Evolutionary conservation across 2,329 filamentous ascomycete genomes (phyloP).

Genomic region (Pseudocercospora musae): DNA sequence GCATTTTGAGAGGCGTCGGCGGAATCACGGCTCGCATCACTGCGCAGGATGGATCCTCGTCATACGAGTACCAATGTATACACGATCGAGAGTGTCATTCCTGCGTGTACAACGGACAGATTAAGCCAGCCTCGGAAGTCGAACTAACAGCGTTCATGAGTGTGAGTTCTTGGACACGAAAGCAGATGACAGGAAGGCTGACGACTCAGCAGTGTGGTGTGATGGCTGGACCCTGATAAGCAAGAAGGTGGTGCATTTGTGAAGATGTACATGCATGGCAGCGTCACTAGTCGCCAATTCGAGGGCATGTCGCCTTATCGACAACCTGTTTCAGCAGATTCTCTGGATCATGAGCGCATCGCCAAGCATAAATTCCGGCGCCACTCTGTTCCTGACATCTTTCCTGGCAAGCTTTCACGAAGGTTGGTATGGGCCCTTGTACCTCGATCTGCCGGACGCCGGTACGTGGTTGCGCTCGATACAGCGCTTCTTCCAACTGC

Average conservation of each 20-base stretch:
- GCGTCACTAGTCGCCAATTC: background rate
- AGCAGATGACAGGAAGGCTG: background rate
- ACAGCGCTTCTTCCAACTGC: background rate
- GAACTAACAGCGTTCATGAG: slow-evolving; percentile 9
- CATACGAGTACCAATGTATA: slow-evolving; percentile 6
- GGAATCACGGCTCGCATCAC: background rate
- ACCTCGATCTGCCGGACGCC: background rate
- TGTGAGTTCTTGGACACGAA: background rate
- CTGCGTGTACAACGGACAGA: slow-evolving; percentile 9
- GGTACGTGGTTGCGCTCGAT: background rate
- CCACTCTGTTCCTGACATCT: background rate
- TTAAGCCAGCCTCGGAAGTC: background rate
- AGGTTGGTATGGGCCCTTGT: background rate
- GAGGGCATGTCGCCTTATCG: background rate
- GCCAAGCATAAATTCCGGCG: background rate
- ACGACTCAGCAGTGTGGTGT: slow-evolving; percentile 6
- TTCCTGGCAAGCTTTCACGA: background rate
- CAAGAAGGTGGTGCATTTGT: background rate
- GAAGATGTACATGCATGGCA: background rate
- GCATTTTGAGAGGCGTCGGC: background rate
- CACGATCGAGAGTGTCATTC: slow-evolving; percentile 5
- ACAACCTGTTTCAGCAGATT: background rate
- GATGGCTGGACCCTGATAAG: slow-evolving; percentile 3
- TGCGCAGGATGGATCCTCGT: background rate
- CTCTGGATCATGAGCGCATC: background rate